phyloP scores from a whole-genome alignment of 306 rosid genomes.

The Sechiopsis laciniata region DNA sequence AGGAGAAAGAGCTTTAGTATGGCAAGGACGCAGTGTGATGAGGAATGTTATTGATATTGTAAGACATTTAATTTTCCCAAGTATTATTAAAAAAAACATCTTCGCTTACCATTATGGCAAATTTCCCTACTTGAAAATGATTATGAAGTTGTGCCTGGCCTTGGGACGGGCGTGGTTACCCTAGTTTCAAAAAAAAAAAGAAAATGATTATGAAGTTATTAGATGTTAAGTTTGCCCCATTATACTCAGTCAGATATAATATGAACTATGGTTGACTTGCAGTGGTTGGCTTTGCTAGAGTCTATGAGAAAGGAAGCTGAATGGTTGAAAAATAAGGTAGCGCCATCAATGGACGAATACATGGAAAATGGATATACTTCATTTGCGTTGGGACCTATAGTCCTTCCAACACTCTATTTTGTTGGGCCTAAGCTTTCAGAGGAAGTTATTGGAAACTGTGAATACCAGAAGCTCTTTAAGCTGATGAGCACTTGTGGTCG shows the following conservation, averaged over 20 bases:
- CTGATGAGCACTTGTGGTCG: conserved; percentile 61
- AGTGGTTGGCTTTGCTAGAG: conserved; percentile 67
- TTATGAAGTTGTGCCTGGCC: no score
- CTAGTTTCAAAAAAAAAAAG: no score
- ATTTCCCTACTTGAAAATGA: no score
- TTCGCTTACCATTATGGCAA: neutral
- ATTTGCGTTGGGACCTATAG: conserved; percentile 68
- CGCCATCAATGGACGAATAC: conserved; percentile 62
- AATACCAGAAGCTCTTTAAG: conserved; percentile 41
- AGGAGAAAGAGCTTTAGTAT: conserved; percentile 43
- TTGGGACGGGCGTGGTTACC: no score
- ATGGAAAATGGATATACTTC: conserved; percentile 57
- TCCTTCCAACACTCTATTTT: conserved; percentile 71
- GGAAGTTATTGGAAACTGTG: conserved; percentile 31
- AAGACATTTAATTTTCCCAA: conserved; percentile 28
- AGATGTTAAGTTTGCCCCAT: no score
- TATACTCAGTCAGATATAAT: neutral
- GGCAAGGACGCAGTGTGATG: conserved; percentile 54
- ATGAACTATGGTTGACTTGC: conserved; percentile 27
- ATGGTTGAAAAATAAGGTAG: conserved; percentile 45
- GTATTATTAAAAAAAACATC: neutral
- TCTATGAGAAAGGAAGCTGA: conserved; percentile 69
- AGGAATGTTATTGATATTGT: conserved; percentile 52
- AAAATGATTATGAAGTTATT: no score
- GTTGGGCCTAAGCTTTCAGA: conserved; percentile 67